Base-by-base conservation (phyloP, 2,329 filamentous ascomycete species). In the Aspergillus udagawae region DNA sequence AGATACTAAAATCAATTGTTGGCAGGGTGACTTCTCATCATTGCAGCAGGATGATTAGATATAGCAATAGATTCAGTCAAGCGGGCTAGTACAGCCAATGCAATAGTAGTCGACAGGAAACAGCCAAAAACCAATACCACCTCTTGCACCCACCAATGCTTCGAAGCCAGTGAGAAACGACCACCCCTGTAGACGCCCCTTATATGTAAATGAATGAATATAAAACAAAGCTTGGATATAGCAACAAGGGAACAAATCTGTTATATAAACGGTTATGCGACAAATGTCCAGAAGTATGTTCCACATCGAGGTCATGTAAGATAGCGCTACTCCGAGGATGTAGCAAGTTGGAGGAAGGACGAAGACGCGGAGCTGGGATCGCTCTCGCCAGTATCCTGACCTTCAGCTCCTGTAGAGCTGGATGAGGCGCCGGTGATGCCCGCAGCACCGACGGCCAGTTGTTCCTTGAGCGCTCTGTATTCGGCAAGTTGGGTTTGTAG, bases 401-500 rank as follows among this genome's bases (percentile, higher is more conserved):
- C 41, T 1, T 61, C 54, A 51, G 54, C 51, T 49, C 48, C 35
- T 27, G 56, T 59, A 55, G 62, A 63, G 50, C 53, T 60, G 12
- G 56, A 55, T 29, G 59, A 49, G 41, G 55, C 61, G 59, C 56
- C 60, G 60, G 64, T 53, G 56, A 66, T 65, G 57, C 64, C 63
- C 28, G 64, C 59, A 61, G 61, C 63, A 62, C 62, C 67, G 60
- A 59, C 61, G 54, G 67, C 67, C 55, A 76, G 66, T 54, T 75
- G 71, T 60, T 74, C 70, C 58, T 77, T 77, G 27, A 77, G 66
- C 23, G 73, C 72, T 52, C 64, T 65, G 57, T 75, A 76, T 59
- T 78, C 74, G 23, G 71, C 73, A 21, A 77, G 67, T 57, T 76
- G 75, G n/a, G 68, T 73, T 44, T 73, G 70, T 7, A 77, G 54